phyloP scores from a whole-genome alignment of 1,284 basidiomycete genomes.

The Pseudozyma pruni region DNA sequence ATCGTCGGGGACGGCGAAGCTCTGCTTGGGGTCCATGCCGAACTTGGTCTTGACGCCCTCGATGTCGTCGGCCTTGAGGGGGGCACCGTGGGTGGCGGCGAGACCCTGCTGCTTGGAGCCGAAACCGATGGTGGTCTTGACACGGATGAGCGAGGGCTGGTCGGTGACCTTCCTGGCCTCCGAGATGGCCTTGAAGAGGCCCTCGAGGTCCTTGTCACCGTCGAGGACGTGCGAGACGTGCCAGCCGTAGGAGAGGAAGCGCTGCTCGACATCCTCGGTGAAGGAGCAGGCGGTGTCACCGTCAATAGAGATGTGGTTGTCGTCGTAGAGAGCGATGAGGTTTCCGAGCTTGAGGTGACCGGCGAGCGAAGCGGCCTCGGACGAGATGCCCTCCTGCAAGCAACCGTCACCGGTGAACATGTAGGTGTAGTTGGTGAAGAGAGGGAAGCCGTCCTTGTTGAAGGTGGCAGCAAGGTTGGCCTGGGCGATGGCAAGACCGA shows the following conservation, averaged over 20 bases:
- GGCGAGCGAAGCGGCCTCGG: conserved; percentile 89
- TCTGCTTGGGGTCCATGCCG: conserved; percentile 81
- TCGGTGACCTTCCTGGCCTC: conserved; percentile 79
- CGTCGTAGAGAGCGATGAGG: conserved; percentile 74
- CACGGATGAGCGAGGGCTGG: conserved; percentile 87
- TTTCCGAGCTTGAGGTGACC: conserved; percentile 92
- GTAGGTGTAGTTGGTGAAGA: conserved; percentile 91
- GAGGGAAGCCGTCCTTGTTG: conserved; percentile 85
- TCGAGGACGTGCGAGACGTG: conserved; percentile 85
- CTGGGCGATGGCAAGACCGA: conserved; percentile 92
- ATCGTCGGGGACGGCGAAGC: conserved; percentile 82
- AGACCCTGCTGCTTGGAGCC: conserved; percentile 92
- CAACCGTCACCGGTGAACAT: conserved; percentile 92
- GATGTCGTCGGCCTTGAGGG: conserved; percentile 93
- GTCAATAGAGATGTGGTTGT: conserved; percentile 91
- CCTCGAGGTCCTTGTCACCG: conserved; percentile 84
- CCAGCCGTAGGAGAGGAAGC: conserved; percentile 92
- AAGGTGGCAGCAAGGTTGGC: conserved; percentile 86
- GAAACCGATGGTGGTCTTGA: conserved; percentile 91
- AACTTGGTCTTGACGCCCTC: conserved; percentile 84
- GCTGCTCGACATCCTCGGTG: conserved; percentile 89
- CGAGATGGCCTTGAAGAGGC: conserved; percentile 82
- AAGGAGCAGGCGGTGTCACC: conserved; percentile 90
- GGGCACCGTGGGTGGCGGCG: conserved; percentile 89
- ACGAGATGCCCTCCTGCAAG: conserved; percentile 92